Conservation (phyloP, 345 rosid species). For the Eucalyptus pauciflora region DNA sequence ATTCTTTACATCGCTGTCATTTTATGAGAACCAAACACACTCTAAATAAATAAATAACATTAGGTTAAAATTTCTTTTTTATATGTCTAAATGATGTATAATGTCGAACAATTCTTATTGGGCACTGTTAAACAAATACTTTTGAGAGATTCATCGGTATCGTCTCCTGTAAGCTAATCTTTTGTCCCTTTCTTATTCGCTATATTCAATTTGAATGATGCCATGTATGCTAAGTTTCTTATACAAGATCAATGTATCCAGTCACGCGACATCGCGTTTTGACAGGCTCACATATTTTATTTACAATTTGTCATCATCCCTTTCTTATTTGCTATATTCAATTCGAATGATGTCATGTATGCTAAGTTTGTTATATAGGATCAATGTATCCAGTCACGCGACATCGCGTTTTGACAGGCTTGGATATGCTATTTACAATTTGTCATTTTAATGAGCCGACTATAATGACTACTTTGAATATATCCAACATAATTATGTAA, state of each 20-base stretch:
- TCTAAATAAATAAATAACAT: background rate
- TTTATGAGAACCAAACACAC: background rate
- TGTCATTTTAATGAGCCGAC: background rate
- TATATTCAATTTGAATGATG: background rate
- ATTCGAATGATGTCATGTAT: background rate
- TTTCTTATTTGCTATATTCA: background rate
- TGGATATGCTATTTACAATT: background rate
- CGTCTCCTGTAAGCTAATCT: background rate
- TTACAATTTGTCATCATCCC: background rate
- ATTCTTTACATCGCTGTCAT: background rate
- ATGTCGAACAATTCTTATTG: background rate
- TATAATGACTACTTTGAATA: background rate
- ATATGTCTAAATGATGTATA: background rate
- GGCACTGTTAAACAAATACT: background rate
- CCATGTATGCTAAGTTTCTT: background rate
- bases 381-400: background rate
- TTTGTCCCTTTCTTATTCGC: background rate
- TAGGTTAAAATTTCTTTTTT: background rate
- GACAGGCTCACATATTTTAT: background rate
- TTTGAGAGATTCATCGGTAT: background rate
- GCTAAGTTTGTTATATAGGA: background rate
- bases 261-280: background rate
- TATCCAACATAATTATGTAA: background rate
- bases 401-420: background rate
- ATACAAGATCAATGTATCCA: background rate